These are phyloP conservation scores for Penicillium paneum DNA, from an alignment of 2,329 filamentous ascomycete genomes.

Conservation along the genomic window DNA sequence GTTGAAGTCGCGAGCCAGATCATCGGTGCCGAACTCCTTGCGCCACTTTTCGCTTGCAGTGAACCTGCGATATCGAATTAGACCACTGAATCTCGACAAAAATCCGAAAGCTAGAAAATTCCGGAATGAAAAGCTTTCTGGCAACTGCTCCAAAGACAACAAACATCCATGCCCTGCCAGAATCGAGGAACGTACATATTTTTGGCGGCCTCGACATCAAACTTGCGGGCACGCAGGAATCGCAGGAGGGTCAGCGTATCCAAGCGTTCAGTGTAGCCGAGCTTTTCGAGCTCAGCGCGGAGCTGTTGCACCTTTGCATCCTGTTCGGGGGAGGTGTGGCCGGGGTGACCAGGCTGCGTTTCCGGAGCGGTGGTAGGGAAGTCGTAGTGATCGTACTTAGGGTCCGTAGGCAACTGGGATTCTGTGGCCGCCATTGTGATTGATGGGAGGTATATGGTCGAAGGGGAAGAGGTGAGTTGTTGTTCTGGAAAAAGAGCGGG, in stretches of 20 bases:
- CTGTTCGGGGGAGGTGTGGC: conserved; percentile 80
- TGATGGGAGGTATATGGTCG: conserved; percentile 11
- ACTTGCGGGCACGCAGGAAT: conserved; percentile 92
- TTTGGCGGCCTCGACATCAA: conserved; percentile 79
- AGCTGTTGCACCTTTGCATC: conserved; percentile 87
- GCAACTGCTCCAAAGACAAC: neutral
- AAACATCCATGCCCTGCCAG: conserved; percentile 3
- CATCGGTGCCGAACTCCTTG: conserved; percentile 78
- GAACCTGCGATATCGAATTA: conserved; percentile 63
- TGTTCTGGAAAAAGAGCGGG: conserved; percentile 17
- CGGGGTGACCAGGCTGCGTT: conserved; percentile 73
- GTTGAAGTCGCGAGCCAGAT: conserved; percentile 75
- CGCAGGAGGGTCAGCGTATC: conserved; percentile 91
- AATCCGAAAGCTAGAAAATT: neutral
- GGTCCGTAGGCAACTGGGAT: conserved; percentile 56
- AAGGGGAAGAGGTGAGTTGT: conserved; percentile 6
- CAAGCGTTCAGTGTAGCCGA: conserved; percentile 76
- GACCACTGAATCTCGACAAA: neutral
- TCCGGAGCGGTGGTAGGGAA: conserved; percentile 76
- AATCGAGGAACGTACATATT: conserved; percentile 66
- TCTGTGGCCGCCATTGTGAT: conserved; percentile 33
- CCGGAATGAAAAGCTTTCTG: neutral
- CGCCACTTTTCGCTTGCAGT: conserved; percentile 87
- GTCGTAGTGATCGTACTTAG: conserved; percentile 96
- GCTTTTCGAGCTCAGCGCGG: conserved; percentile 76